Evolutionary conservation across 1,284 basidiomycete genomes (phyloP).

Genomic region (Ustanciosporium gigantosporum): DNA sequence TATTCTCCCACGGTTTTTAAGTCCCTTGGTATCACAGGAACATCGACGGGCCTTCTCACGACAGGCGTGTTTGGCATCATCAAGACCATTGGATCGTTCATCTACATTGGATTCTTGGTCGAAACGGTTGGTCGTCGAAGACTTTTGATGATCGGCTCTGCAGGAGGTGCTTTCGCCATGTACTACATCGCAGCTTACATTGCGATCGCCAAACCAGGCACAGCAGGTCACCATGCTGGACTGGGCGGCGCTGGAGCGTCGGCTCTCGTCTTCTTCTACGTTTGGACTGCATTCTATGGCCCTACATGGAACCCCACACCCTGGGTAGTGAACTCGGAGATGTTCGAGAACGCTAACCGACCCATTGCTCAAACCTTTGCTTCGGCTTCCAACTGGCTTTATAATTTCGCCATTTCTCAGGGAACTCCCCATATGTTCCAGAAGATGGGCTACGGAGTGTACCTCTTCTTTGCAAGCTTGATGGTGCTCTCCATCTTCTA

Average conservation of each 20-base stretch:
- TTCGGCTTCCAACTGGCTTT: constrained; percentile 79
- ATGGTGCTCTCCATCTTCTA: constrained; percentile 69
- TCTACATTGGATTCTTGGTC: constrained; percentile 67
- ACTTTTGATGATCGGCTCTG: constrained; percentile 62
- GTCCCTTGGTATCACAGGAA: constrained; percentile 63
- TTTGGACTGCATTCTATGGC: constrained; percentile 46
- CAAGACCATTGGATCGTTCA: constrained; percentile 73
- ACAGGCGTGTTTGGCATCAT: constrained; percentile 81
- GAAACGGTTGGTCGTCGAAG: constrained; percentile 70
- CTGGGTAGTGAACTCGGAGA: constrained; percentile 65
- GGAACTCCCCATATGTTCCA: constrained; percentile 49
- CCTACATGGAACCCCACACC: constrained; percentile 52
- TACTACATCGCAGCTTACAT: constrained; percentile 44
- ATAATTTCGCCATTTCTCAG: constrained; percentile 69
- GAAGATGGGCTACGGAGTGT: constrained; percentile 65
- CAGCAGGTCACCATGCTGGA: background rate
- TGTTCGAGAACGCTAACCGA: constrained; percentile 80
- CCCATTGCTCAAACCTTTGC: constrained; percentile 79
- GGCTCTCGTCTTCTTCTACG: constrained; percentile 45
- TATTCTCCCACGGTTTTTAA: constrained; percentile 64
- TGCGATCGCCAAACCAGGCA: constrained; percentile 36
- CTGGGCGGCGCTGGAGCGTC: constrained; percentile 17
- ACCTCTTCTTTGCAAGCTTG: constrained; percentile 70
- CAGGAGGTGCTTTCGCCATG: constrained; percentile 34
- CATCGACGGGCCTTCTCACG: constrained; percentile 66